Evolutionary conservation across 1,284 basidiomycete species (phyloP), one percentile per base, ranked within the genome.

Genomic region (Sanguinoderma infundibulare): DNA sequence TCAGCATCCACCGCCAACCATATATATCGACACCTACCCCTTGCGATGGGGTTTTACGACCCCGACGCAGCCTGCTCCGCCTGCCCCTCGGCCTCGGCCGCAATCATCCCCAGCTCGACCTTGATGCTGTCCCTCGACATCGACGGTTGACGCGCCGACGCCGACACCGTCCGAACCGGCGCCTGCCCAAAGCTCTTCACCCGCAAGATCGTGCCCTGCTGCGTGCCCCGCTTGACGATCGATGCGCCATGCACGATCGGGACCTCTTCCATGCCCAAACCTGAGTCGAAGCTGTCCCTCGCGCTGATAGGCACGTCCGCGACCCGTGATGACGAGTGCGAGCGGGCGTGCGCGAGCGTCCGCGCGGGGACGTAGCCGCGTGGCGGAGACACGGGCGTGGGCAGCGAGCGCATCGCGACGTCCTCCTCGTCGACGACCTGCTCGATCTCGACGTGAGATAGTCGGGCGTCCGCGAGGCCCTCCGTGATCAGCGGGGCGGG

Each of bases 151-250:
- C 57, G 57, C 28, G 53, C 67, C 26, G 70, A 65, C 5, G 62
- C 61, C 51, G 69, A 68, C 49, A 70, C 71, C 20, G 60, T 55
- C 38, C 67, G 61, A 50, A 61, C 49, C 52, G 70, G 68, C 30
- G 61, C 69, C 38, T 47, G 63, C 36, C 70, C 72, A 15, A 73
- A 56, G 58, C 68, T 70, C 66, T 68, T 69, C 57, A 69, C 65
- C 34, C 64, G 59, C 57, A 61, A 38, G 22, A 65, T 63, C 62
- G 44, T 40, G 22, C 40, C 50, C 63, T 57, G 36, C 39, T 39
- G 39, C 53, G 51, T 30, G 47, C 46, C 42, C 40, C 61, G 46
- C 52, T 46, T 44, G 34, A 42, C 60, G 8, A 56, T 30, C 39
- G 62, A 55, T 26, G 59, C 55, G 20, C 50, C 44, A 49, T 58